phyloP scores from a whole-genome alignment of 352 stramenopile genomes.

The Phytopythium kandeliae region DNA sequence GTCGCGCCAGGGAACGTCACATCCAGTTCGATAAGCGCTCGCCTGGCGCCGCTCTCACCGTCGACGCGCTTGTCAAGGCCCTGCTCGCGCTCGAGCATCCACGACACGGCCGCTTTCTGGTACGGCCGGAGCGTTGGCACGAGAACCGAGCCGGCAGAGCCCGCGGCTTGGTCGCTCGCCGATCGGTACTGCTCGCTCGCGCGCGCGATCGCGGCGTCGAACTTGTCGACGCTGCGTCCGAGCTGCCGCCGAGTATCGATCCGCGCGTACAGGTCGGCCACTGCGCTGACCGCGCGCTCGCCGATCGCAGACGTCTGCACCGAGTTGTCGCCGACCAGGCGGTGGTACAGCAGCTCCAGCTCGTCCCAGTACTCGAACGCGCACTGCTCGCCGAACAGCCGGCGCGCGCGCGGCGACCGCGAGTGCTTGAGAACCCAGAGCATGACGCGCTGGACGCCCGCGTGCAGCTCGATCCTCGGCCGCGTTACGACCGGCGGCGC shows the following conservation, averaged over 20 bases:
- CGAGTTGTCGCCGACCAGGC: constrained; percentile 16
- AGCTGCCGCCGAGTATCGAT: constrained; percentile 40
- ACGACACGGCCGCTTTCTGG: constrained; percentile 95
- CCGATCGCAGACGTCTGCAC: constrained; percentile 4
- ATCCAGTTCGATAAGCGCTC: background rate
- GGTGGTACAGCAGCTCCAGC: constrained; percentile 39
- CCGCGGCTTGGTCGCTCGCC: background rate
- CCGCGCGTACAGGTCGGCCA: constrained; percentile 52
- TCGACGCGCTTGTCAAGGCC: constrained; percentile 8
- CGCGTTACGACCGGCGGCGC: constrained; percentile 6
- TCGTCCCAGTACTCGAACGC: constrained; percentile 45
- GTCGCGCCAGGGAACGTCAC: constrained; percentile 12
- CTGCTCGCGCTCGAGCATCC: constrained; percentile 90
- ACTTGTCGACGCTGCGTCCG: constrained; percentile 18
- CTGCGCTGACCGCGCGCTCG: constrained; percentile 22
- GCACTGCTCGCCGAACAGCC: constrained; percentile 15
- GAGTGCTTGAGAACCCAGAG: constrained; percentile 41
- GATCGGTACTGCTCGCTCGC: background rate
- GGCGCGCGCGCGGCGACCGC: constrained; percentile 1
- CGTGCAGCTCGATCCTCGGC: constrained; percentile 9
- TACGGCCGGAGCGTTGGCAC: constrained; percentile 93
- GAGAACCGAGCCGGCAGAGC: constrained; percentile 14
- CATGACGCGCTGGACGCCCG: constrained; percentile 44
- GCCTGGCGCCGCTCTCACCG: background rate
- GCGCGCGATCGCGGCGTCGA: constrained; percentile 9